Evolutionary conservation across 2,329 filamentous ascomycete genomes (phyloP), one percentile per base, ranked within the genome.

Genomic region (Microcyclospora tardicrescens): DNA sequence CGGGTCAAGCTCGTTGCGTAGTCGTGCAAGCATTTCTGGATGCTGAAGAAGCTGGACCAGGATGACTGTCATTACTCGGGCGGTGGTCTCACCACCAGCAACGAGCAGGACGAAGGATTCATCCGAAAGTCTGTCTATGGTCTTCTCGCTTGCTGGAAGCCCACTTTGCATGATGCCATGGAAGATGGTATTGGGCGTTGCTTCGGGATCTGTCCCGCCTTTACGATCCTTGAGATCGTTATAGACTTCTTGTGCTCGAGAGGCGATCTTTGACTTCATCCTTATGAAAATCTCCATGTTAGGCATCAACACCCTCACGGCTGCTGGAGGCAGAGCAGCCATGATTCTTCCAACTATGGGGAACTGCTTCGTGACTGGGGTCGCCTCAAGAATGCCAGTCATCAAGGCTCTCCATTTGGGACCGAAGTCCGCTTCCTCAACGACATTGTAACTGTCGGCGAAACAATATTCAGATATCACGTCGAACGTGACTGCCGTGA

Each of bases 21-120:
- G 37, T 8, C 31, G 33, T 9, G 15, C 9, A n/a, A 42, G 30
- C 11, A 36, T 36, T 2, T 24, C 11, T 5, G 35, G 45, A 19
- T 42, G 35, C n/a, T 38, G 35, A 28, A 45, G 37, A 16, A 48
- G 16, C 31, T 44, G 37, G 41, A 42, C 45, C 28, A 41, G 31
- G 6, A 35, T 42, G 6, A 37, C 29, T n/a, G 19, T 31, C 3
- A 46, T 33, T 10, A 39, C 37, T 12, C 27, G 32, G 8, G 42
- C 42, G 3, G 44, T 46, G 2, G 44, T 46, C 13, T 37, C 44
- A 30, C 34, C n/a, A 11, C 42, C 44, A 11, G 44, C 44, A 16
- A 38, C 34, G 2, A 44, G 13, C 9, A 44, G 24, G 6, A 41
- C 16, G 32, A 37, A 34, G 4, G 44, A 42, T 30, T 46, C 44